A percentile compares a stretch with the other conserved stretches of the same genome.
Evolutionary conservation across 2,329 filamentous ascomycete species (phyloP).

Genomic region (Penicillium sp.): DNA sequence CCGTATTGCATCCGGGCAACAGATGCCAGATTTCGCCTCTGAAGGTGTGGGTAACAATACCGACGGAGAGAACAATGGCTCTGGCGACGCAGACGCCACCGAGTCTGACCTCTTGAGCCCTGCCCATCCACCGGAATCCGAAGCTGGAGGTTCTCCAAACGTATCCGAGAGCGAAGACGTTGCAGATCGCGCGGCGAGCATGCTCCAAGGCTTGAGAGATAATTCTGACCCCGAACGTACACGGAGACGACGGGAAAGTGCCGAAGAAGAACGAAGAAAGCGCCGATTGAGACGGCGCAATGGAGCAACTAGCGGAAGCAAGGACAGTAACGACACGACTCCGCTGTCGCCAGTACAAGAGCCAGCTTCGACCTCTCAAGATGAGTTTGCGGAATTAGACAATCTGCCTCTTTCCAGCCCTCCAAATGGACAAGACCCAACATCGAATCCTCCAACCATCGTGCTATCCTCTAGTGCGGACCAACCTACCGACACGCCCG

Average conservation of each 20-base stretch:
- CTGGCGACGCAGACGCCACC: conserved; percentile 47
- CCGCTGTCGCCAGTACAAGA: conserved; percentile 39
- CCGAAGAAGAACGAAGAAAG: conserved; percentile 75
- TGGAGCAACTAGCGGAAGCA: conserved; percentile 46
- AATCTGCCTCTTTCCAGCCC: conserved; percentile 30
- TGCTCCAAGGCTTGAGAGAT: conserved; percentile 81
- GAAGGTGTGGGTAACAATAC: conserved; percentile 65
- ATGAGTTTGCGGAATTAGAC: conserved; percentile 28
- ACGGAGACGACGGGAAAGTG: conserved; percentile 71
- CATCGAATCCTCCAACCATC: conserved; percentile 35
- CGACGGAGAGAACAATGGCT: conserved; percentile 48
- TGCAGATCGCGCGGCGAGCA: conserved; percentile 78
- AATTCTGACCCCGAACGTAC: conserved; percentile 62
- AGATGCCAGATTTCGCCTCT: conserved; percentile 72
- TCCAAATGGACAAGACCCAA: conserved; percentile 27
- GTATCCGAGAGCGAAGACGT: conserved; percentile 70
- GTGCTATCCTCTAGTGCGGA: conserved; percentile 36
- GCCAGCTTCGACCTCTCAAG: conserved; percentile 34
- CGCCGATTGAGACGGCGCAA: conserved; percentile 71
- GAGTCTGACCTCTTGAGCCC: conserved; percentile 57
- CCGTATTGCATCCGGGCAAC: conserved; percentile 84
- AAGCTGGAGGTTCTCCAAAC: conserved; percentile 39
- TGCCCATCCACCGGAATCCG: conserved; percentile 37
- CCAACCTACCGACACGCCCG: conserved; percentile 29
- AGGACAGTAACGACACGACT: conserved; percentile 41